Percentiles rank a stretch among this genome's conserved stretches.
Evolutionary conservation across 129 eudicot species (phyloP).

Genomic region (Ambrosia trifida): DNA sequence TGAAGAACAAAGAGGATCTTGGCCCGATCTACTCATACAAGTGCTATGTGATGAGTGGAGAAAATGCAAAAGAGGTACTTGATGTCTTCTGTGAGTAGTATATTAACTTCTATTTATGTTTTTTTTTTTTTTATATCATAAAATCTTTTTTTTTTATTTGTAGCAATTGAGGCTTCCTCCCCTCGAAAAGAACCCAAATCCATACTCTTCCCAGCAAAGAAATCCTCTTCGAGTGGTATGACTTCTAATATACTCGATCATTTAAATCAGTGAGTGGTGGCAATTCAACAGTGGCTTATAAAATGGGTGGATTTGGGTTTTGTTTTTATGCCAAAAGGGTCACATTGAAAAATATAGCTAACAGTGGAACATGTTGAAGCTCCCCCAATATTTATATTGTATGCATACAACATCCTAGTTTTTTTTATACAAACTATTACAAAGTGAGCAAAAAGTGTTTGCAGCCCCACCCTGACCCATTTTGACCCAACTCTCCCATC

Average conservation of each 20-base stretch:
- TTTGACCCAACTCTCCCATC: conserved; percentile 6
- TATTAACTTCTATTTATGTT: not conserved
- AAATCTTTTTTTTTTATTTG: conserved; percentile 15
- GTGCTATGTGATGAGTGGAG: conserved; percentile 90
- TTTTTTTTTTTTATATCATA: not conserved
- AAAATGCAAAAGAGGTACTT: conserved; percentile 89
- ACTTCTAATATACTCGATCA: conserved; percentile 16
- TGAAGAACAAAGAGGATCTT: conserved; percentile 71
- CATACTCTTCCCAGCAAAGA: conserved; percentile 55
- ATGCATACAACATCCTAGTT: not conserved
- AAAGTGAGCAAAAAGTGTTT: not conserved
- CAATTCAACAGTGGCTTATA: not conserved
- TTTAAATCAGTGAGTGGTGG: not conserved
- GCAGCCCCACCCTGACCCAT: not conserved
- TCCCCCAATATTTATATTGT: not conserved
- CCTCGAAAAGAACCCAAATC: conserved; percentile 76
- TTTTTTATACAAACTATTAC: not conserved
- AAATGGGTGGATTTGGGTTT: not conserved
- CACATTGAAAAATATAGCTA: not conserved
- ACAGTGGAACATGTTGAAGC: not conserved
- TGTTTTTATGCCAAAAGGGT: not conserved
- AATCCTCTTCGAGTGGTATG: conserved; percentile 52
- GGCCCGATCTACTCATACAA: conserved; percentile 74
- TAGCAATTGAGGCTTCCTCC: conserved; percentile 91
- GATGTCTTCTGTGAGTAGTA: conserved; percentile 15